phyloP scores from a whole-genome alignment of 176 grass and related monocot species.

The Zoysia japonica region DNA sequence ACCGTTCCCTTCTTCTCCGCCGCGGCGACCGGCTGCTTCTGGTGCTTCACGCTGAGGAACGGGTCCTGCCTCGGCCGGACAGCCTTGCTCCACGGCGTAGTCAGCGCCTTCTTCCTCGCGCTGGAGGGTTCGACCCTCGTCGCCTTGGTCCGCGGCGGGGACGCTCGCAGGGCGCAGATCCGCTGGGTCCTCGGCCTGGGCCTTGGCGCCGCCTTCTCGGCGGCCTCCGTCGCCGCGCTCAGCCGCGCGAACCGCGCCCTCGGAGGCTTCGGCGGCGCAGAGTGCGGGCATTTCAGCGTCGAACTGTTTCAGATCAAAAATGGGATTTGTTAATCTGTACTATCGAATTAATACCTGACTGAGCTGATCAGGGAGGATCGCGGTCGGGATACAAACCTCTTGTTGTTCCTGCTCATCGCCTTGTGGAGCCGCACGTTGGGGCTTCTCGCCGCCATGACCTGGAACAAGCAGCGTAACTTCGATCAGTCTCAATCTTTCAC shows the following conservation, averaged over 20 bases:
- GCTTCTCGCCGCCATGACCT: slow-evolving; percentile 94
- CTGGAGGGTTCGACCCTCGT: slow-evolving; percentile 18
- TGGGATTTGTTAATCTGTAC: background rate
- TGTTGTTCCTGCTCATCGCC: slow-evolving; percentile 34
- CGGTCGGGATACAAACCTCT: slow-evolving; percentile 2
- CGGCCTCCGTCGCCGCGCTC: slow-evolving; percentile 50
- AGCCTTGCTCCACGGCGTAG: slow-evolving; percentile 47
- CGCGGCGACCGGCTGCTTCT: slow-evolving; percentile 29
- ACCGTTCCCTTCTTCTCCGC: slow-evolving; percentile 38
- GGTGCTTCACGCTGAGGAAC: slow-evolving; percentile 54
- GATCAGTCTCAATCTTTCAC: background rate
- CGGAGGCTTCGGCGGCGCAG: slow-evolving; percentile 67
- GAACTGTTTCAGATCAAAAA: slow-evolving; percentile 43
- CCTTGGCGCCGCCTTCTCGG: slow-evolving; percentile 7
- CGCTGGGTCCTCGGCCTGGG: slow-evolving; percentile 46
- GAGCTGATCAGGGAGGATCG: background rate
- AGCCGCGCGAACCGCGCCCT: slow-evolving; percentile 59
- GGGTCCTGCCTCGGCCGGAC: slow-evolving; percentile 39
- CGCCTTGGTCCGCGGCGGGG: slow-evolving; percentile 42
- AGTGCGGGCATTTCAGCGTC: slow-evolving; percentile 67
- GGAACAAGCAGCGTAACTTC: background rate
- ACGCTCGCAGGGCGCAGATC: slow-evolving; percentile 44
- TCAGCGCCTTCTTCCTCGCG: slow-evolving; percentile 52
- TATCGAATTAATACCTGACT: background rate
- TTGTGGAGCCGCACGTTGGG: slow-evolving; percentile 75